These are phyloP conservation scores for Xylariaceae sp. DNA, from an alignment of 2,329 filamentous ascomycete genomes.

Conservation along the genomic window DNA sequence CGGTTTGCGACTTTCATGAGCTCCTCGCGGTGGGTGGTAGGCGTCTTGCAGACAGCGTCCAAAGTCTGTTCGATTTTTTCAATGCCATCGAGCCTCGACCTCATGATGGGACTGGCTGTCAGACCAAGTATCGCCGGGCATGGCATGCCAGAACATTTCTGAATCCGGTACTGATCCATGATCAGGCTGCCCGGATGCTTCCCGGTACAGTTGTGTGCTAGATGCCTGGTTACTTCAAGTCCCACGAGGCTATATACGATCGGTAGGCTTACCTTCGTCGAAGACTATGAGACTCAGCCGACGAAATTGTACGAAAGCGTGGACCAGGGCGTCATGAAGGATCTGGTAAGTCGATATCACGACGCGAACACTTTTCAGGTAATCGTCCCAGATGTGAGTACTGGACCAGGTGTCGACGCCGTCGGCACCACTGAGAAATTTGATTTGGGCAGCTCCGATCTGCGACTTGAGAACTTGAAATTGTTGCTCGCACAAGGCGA, in stretches of 20 bases:
- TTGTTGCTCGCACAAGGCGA: conserved; percentile 63
- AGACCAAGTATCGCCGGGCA: conserved; percentile 69
- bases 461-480: conserved; percentile 53
- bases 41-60: conserved; percentile 63
- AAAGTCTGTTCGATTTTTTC: conserved; percentile 62
- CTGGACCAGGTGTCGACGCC: conserved; percentile 69
- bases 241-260: background rate
- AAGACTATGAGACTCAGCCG: conserved; percentile 66
- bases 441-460: conserved; percentile 53
- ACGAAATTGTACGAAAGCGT: conserved; percentile 65
- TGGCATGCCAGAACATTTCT: conserved; percentile 32
- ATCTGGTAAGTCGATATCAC: conserved; percentile 74
- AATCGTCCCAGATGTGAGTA: conserved; percentile 59
- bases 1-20: conserved; percentile 62
- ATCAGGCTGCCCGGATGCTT: conserved; percentile 62
- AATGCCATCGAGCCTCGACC: conserved; percentile 49
- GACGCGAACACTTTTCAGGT: conserved; percentile 60
- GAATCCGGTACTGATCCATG: conserved; percentile 64
- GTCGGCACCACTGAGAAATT: conserved; percentile 61
- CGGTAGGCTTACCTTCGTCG: conserved; percentile 62
- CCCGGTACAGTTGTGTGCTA: conserved; percentile 68
- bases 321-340: conserved; percentile 64
- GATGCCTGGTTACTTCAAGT: conserved; percentile 17
- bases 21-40: conserved; percentile 62
- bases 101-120: conserved; percentile 72